A percentile compares a stretch with the other conserved stretches of the same genome.
phyloP scores from a whole-genome alignment of 805 yeast species.

The Saturnispora mendoncae region DNA sequence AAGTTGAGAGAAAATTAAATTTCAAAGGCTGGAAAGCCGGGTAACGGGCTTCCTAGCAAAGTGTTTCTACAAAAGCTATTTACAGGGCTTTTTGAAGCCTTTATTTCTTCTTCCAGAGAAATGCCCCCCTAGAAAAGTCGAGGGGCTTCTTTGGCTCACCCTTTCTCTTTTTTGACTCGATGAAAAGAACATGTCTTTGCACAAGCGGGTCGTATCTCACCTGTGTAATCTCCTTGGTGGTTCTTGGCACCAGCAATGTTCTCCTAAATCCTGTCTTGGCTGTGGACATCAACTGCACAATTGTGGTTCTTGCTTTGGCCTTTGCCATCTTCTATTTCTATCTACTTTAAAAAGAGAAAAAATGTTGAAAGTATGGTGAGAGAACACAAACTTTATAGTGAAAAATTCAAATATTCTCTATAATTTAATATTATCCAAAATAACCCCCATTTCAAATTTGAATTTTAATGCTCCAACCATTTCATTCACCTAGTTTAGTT shows the following conservation, averaged over 20 bases:
- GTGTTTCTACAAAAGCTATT: too few species aligned
- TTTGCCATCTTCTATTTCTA: conserved; percentile 25
- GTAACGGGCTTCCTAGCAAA: too few species aligned
- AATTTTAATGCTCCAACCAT: too few species aligned
- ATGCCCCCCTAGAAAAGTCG: conserved; percentile 39
- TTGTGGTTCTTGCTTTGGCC: conserved; percentile 69
- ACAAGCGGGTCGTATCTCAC: conserved; percentile 84
- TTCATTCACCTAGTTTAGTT: too few species aligned
- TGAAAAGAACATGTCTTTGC: conserved; percentile 83
- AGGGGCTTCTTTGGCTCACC: conserved; percentile 42
- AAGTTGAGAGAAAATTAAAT: neutral
- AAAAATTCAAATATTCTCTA: neutral
- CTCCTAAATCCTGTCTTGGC: conserved; percentile 87
- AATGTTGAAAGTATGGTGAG: neutral
- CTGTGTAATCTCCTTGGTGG: conserved; percentile 69
- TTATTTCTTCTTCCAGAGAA: conserved; percentile 29
- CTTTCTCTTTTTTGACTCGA: conserved; percentile 81
- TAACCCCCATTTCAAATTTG: too few species aligned
- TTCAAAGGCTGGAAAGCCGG: neutral
- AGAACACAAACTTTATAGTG: neutral
- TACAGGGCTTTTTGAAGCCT: too few species aligned
- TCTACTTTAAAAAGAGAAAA: neutral
- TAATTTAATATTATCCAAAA: too few species aligned
- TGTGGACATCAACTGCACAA: conserved; percentile 77
- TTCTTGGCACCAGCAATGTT: conserved; percentile 72